phyloP scores from a whole-genome alignment of 805 yeast genomes.

The Barnettozyma salicaria region DNA sequence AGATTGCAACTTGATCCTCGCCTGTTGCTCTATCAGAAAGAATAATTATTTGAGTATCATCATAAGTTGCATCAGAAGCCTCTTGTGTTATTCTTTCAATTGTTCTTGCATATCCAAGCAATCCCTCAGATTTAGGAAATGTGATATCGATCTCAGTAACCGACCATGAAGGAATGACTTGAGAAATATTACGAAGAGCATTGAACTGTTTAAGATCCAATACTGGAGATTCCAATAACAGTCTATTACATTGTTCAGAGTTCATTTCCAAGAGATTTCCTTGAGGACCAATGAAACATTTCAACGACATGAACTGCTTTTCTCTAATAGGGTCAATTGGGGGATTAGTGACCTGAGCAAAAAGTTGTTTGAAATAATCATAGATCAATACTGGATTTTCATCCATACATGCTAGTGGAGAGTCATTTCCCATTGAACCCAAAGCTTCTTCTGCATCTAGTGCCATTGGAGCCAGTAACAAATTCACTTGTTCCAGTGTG shows the following conservation, averaged over 20 bases:
- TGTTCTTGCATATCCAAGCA: constrained; percentile 77
- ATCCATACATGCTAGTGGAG: constrained; percentile 90
- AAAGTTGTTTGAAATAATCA: constrained; percentile 92
- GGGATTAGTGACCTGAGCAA: constrained; percentile 98
- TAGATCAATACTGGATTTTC: constrained; percentile 86
- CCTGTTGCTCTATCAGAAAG: constrained; percentile 65
- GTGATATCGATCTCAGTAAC: constrained; percentile 82
- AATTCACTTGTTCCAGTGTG: constrained; percentile 85
- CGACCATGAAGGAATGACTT: constrained; percentile 83
- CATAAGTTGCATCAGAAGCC: constrained; percentile 79
- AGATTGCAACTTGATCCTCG: constrained; percentile 65
- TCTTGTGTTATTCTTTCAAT: constrained; percentile 82
- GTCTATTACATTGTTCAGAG: constrained; percentile 85
- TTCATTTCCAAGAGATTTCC: constrained; percentile 92
- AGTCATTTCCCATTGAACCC: constrained; percentile 98
- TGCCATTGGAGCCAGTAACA: constrained; percentile 91
- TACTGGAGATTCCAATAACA: constrained; percentile 78
- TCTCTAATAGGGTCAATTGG: constrained; percentile 98
- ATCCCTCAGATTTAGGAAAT: constrained; percentile 75
- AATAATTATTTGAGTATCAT: constrained; percentile 66
- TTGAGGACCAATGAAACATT: constrained; percentile 98
- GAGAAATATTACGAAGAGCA: constrained; percentile 67
- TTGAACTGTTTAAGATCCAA: constrained; percentile 64
- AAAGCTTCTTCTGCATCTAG: constrained; percentile 85
- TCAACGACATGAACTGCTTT: constrained; percentile 92